Base-by-base conservation (phyloP, 176 grass and related monocot species). In the Tillandsia leiboldiana region DNA sequence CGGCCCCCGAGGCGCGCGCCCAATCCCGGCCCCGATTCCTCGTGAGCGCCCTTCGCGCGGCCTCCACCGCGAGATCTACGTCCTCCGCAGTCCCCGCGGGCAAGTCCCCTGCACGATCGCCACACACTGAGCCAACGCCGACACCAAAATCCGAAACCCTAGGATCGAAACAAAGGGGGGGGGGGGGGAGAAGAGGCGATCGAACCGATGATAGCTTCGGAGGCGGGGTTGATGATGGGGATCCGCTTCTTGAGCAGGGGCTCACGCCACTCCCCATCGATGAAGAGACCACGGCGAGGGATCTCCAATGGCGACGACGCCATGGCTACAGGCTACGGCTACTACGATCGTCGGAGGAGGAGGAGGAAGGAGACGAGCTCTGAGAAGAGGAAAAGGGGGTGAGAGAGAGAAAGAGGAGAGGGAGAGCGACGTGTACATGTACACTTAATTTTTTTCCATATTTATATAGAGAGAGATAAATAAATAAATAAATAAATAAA, bases 1-100 rank as follows among this genome's bases (percentile, higher is more conserved):
- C 75, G 75, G 89, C 89, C 29, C 89, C 85, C 9, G 94, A 70
- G 2, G 94, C 90, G 27, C 89, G 87, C 14, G 87, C 70, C 94
- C 94, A 99, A 57, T 99, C 89, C 64, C 72, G 80, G 57, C 94
- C 94, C 66, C 79, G 81, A 59, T 93, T 99, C 82, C 89, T 83
- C 70, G 20, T 88, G 15, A 99, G 70, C 63, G 91, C 91, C 0
- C 77, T 72, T 50, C 86, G 62, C 71, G 89, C 93, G 12, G 91
- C 91, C 22, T 79, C 79, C 51, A 99, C 94, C 69, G 94, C 94
- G 23, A 86, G 82, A 47, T 99, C 94, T 53, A 99, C 87, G 65
- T 99, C 94, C 84, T 99, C 94, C 69, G 80, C 53, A 23, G 94
- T 99, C 3, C 70, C 94, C 48, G 94, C 89, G 24, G 89, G 94